Evolutionary conservation across 129 eudicot species (phyloP).

Genomic region (Centella asiatica): DNA sequence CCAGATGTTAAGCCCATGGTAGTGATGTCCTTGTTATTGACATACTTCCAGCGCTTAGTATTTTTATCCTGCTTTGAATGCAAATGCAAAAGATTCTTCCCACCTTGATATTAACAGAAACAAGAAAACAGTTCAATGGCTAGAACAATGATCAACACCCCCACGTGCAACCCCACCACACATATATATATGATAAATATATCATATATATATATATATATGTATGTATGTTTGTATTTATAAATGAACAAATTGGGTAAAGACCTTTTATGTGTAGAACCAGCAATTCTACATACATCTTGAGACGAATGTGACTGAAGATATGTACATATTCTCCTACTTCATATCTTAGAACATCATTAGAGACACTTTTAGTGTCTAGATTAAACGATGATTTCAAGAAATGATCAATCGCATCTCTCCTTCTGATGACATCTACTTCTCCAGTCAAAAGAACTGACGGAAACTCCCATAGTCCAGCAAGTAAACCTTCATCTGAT

Average conservation of each 20-base stretch:
- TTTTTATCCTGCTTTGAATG: conserved; percentile 27
- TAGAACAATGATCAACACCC: conserved; percentile 2
- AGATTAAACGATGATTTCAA: conserved; percentile 58
- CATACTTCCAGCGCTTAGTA: conserved; percentile 32
- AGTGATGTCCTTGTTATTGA: conserved; percentile 1
- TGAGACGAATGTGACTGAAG: conserved; percentile 84
- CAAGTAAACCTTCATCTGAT: conserved; percentile 88
- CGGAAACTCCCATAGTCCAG: conserved; percentile 98
- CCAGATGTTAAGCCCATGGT: conserved; percentile 12
- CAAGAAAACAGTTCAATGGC: background rate
- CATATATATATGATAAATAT: too few species aligned
- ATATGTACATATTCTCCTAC: conserved; percentile 80
- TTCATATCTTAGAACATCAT: conserved; percentile 57
- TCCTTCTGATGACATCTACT: conserved; percentile 46
- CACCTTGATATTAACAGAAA: conserved; percentile 26
- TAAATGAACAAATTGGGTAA: background rate
- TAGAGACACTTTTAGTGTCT: conserved; percentile 26
- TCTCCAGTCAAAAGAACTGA: conserved; percentile 57
- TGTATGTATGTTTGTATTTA: background rate
- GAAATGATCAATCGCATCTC: conserved; percentile 48
- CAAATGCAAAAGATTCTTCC: conserved; percentile 15
- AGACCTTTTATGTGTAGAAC: conserved; percentile 25
- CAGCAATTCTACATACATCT: conserved; percentile 76
- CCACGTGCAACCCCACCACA: too few species aligned
- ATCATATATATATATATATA: background rate